phyloP scores from a whole-genome alignment of 116 monocot genomes.

The Papilionanthe hybrid region DNA sequence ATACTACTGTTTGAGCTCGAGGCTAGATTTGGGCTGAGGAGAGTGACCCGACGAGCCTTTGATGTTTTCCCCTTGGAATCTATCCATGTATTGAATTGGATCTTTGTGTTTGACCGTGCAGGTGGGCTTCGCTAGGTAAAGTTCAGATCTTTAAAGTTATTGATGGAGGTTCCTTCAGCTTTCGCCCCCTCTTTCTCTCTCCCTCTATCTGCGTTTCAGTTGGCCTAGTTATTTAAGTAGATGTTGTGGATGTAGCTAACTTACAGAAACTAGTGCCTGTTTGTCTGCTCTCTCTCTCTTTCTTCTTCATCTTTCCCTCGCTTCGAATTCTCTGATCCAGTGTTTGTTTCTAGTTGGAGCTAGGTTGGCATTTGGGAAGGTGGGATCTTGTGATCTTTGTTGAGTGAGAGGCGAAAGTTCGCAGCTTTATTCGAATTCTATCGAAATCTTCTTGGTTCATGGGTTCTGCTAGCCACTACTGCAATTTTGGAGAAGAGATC shows the following conservation, averaged over 20 bases:
- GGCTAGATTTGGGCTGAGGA: too few relatives aligned
- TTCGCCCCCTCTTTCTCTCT: neutral
- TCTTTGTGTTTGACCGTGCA: constrained; percentile 1
- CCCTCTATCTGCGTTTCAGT: neutral
- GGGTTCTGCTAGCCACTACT: neutral
- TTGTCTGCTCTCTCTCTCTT: neutral
- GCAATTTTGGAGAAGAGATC: neutral
- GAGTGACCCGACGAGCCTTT: too few relatives aligned
- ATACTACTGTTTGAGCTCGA: too few relatives aligned
- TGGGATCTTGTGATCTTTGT: neutral
- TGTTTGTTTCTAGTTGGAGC: neutral
- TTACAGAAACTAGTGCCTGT: neutral
- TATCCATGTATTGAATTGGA: too few relatives aligned
- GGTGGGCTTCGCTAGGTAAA: neutral
- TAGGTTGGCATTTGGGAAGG: neutral
- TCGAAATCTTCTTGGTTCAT: neutral
- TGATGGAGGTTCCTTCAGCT: too few relatives aligned
- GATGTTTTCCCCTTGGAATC: too few relatives aligned
- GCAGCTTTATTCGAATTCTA: neutral
- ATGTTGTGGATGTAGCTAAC: neutral
- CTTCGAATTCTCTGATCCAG: neutral
- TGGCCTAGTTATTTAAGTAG: neutral
- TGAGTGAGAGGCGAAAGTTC: neutral
- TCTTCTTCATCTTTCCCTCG: neutral
- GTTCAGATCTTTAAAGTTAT: neutral